These are phyloP conservation scores for Dactylonectria macrodidyma DNA, from an alignment of 2,329 filamentous ascomycete species.

Conservation along the genomic window DNA sequence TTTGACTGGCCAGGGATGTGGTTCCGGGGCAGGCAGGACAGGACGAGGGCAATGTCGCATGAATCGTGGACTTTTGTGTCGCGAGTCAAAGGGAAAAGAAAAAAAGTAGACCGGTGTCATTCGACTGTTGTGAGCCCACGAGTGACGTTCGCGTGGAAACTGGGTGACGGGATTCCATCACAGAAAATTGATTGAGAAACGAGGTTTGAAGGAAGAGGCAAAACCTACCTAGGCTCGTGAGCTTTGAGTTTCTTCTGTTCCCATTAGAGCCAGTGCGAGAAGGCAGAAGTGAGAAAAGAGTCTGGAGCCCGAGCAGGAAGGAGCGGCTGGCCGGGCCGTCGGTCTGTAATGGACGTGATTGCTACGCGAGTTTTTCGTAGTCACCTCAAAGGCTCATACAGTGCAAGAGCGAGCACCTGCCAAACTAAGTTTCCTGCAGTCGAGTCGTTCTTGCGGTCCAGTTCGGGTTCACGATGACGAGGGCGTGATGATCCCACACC, in stretches of 20 bases:
- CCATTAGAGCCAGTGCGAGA: neutral
- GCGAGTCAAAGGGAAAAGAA: neutral
- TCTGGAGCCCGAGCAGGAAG: conserved; percentile 1
- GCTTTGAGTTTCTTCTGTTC: neutral
- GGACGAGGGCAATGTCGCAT: conserved; percentile 15
- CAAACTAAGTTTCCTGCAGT: neutral
- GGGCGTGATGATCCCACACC: conserved; percentile 1
- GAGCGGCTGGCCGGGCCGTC: conserved; percentile 7
- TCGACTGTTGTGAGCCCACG: neutral
- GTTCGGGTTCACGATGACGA: conserved; percentile 16
- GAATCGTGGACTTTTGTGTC: conserved; percentile 6
- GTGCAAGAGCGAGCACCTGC: neutral
- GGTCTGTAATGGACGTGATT: neutral
- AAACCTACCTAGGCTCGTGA: neutral
- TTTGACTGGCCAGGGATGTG: conserved; percentile 8
- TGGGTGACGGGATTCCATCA: neutral
- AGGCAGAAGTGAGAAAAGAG: neutral
- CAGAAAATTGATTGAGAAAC: neutral
- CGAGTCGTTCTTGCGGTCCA: neutral
- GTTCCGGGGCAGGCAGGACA: conserved; percentile 22
- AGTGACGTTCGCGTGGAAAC: neutral
- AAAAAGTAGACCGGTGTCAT: conserved; percentile 2
- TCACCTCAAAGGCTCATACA: conserved; percentile 3
- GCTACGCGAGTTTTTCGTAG: neutral
- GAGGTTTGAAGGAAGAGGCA: neutral